A percentile compares a stretch with the other conserved stretches of the same genome.
Evolutionary conservation across 2,329 filamentous ascomycete species (phyloP).

Genomic region (Ophioceras dolichostomum): DNA sequence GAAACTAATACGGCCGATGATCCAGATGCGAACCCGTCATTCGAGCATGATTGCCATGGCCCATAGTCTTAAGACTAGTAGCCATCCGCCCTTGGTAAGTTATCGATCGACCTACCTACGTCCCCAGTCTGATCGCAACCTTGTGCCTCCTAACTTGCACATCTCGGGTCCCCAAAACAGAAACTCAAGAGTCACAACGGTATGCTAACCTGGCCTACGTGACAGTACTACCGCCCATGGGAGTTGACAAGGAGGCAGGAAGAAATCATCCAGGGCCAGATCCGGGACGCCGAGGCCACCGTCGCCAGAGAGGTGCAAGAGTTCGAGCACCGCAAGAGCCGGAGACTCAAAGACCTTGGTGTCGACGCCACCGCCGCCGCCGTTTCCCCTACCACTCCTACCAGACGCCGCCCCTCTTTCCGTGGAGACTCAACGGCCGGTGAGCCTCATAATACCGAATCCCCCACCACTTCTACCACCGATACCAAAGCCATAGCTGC

Average conservation of each 20-base stretch:
- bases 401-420: no score
- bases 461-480: no score
- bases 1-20: no score
- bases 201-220: no score
- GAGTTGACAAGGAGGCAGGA: constrained; percentile 59
- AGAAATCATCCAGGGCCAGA: constrained; percentile 56
- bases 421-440: constrained; percentile 24
- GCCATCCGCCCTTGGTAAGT: constrained; percentile 63
- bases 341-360: constrained; percentile 23
- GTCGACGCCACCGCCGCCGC: constrained; percentile 6
- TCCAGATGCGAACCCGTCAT: constrained; percentile 64
- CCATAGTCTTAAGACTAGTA: constrained; percentile 58
- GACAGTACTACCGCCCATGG: constrained; percentile 78
- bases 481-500: constrained; percentile 16
- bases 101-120: no score
- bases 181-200: no score
- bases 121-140: no score
- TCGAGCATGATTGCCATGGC: constrained; percentile 59
- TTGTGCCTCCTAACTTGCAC: no score
- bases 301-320: constrained; percentile 55
- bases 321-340: constrained; percentile 40
- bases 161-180: no score
- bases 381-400: no score
- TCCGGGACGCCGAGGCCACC: constrained; percentile 47
- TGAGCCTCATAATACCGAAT: constrained; percentile 26